phyloP scores from a whole-genome alignment of 108 stramenopile genomes.

The Skeletonema grethae region DNA sequence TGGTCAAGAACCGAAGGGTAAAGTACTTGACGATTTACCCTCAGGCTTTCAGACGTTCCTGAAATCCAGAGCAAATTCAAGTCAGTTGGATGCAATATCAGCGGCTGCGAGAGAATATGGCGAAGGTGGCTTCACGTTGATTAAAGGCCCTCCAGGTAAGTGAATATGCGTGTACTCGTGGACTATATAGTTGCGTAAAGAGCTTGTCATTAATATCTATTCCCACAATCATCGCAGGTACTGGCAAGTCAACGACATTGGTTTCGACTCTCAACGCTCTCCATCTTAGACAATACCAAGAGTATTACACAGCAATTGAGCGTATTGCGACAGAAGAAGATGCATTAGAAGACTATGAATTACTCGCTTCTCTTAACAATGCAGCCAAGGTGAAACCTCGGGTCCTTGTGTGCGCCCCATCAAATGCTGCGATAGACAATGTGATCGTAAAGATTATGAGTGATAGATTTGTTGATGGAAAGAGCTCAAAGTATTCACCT shows the following conservation, averaged over 20 bases:
- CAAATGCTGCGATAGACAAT: constrained; percentile 92
- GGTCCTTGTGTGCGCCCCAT: constrained; percentile 83
- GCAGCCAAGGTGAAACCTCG: constrained; percentile 57
- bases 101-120: constrained; percentile 50
- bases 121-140: constrained; percentile 55
- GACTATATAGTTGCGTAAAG: not conserved
- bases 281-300: constrained; percentile 58
- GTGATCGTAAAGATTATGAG: constrained; percentile 75
- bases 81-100: constrained; percentile 52
- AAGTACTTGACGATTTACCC: constrained; percentile 30
- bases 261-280: constrained; percentile 75
- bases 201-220: not conserved
- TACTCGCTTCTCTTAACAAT: constrained; percentile 42
- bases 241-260: constrained; percentile 84
- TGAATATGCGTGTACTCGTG: not conserved
- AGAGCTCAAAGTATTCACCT: constrained; percentile 70
- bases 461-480: constrained; percentile 69
- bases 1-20: not conserved
- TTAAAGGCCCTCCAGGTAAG: constrained; percentile 66
- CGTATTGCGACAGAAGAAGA: constrained; percentile 39
- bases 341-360: constrained; percentile 36
- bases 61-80: constrained; percentile 47
- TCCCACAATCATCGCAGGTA: constrained; percentile 37
- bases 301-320: constrained; percentile 50
- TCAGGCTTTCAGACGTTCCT: constrained; percentile 47